These are phyloP conservation scores for Ramichloridium luteum DNA, from an alignment of 2,329 filamentous ascomycete species.

Conservation along the genomic window DNA sequence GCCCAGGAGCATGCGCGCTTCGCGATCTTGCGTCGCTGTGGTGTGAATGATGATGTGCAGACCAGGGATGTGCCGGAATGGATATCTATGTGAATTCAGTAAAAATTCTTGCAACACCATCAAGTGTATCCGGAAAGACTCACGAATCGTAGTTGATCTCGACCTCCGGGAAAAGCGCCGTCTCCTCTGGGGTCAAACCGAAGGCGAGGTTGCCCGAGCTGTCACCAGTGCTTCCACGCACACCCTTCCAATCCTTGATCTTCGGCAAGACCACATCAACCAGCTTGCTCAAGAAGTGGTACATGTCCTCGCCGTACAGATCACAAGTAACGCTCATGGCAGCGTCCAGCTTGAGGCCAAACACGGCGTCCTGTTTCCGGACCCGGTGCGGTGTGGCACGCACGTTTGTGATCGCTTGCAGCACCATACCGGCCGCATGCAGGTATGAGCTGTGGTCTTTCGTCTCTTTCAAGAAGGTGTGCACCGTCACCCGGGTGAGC, in stretches of 20 bases:
- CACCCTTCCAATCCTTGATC: conserved; percentile 90
- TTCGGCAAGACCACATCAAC: conserved; percentile 82
- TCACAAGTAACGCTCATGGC: conserved; percentile 65
- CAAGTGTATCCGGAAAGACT: conserved; percentile 29
- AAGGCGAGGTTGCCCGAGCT: conserved; percentile 76
- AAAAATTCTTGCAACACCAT: conserved; percentile 3
- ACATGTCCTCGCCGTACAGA: conserved; percentile 66
- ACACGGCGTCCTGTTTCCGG: conserved; percentile 59
- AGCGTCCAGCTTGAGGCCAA: conserved; percentile 59
- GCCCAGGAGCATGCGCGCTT: conserved; percentile 64
- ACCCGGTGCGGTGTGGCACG: conserved; percentile 58
- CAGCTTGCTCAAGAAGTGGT: conserved; percentile 82
- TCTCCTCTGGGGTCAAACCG: conserved; percentile 62
- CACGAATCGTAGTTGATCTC: conserved; percentile 88
- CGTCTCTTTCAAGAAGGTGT: conserved; percentile 58
- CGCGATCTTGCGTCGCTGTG: conserved; percentile 69
- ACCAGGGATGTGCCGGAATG: conserved; percentile 68
- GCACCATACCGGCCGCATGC: conserved; percentile 68
- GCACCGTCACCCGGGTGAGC: conserved; percentile 68
- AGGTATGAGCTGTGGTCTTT: conserved; percentile 60
- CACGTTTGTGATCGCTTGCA: conserved; percentile 76
- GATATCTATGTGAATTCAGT: conserved; percentile 39
- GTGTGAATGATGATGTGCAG: conserved; percentile 76
- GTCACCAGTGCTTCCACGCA: conserved; percentile 68
- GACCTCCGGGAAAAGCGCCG: conserved; percentile 82